Conservation (phyloP, 179 eudicot genomes). For the Beta macrorhiza region DNA sequence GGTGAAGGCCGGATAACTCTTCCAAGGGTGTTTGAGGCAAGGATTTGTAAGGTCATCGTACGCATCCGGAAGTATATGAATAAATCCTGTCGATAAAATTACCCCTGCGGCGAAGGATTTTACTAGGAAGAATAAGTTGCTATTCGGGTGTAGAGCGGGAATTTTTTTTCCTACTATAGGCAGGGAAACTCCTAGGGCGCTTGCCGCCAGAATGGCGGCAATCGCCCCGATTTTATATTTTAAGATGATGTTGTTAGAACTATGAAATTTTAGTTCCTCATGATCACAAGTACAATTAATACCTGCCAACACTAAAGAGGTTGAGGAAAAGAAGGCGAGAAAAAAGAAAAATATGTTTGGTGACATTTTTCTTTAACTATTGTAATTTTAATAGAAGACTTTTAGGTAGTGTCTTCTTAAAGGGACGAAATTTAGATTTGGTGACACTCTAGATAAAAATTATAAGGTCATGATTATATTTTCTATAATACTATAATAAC, state of each 20-base stretch:
- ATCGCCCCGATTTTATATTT: slow-evolving; percentile 27
- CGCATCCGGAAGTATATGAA: slow-evolving; percentile 69
- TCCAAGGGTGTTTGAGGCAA: slow-evolving; percentile 48
- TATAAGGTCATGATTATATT: too few relatives aligned
- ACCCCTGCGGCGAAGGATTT: slow-evolving; percentile 83
- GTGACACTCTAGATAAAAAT: too few relatives aligned
- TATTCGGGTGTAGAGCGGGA: slow-evolving; percentile 45
- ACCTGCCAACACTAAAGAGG: neutral
- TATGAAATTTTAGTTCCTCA: neutral
- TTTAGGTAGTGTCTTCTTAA: too few relatives aligned
- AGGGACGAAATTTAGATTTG: too few relatives aligned
- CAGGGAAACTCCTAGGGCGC: slow-evolving; percentile 56
- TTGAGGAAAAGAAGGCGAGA: neutral
- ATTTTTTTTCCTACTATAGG: slow-evolving; percentile 40
- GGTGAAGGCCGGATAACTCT: slow-evolving; percentile 47
- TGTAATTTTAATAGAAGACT: too few relatives aligned
- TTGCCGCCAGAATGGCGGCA: slow-evolving; percentile 37
- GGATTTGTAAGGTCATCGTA: slow-evolving; percentile 50
- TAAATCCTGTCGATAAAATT: slow-evolving; percentile 57
- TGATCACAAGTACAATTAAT: slow-evolving; percentile 20
- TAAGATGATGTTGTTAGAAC: neutral
- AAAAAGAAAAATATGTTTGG: neutral
- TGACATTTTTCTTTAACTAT: too few relatives aligned
- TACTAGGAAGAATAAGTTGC: slow-evolving; percentile 51
- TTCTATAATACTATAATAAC: too few relatives aligned